Evolutionary conservation across 805 yeast genomes (phyloP), one percentile per base, ranked within the genome.

Genomic region (Saccharomycopsis guyanensis): DNA sequence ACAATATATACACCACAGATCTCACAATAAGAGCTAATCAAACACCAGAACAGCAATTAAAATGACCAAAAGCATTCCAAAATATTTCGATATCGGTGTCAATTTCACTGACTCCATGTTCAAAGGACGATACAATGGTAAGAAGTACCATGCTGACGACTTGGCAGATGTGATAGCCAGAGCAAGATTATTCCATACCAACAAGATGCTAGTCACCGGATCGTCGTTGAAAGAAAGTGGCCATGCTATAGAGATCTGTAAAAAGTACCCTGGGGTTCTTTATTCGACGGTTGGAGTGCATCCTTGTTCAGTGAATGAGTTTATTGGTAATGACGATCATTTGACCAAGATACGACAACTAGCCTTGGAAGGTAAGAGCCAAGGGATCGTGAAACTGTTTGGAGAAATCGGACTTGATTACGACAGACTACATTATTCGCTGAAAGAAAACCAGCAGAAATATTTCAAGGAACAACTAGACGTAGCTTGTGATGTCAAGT

Each of bases 391-490:
- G 23, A 75, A 74, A 56, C 93, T 96, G 1, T 82, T 89, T 65
- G 99, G 99, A 12, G 99, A 93, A 64, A 78, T 93, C 42, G 99
- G 99, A 0, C 68, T 93, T 40, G 99, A 93, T 60, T 91, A 89
- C 60, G 99, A 93, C 62, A 68, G 99, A 50, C 66, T 93, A 42
- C 81, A 85, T 55, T 84, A 78, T 57, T 76, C 96, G 0, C 68
- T 84, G 1, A 76, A 70, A 47, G 80, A 75, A 4, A 74, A 76
- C 51, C 99, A 93, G 61, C 55, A 66, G 33, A 57, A 69, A 22
- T 84, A 77, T 64, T 93, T 93, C 58, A 72, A 70, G 51, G 68
- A 69, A 51, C 99, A 93, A 62, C 69, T 93, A 51, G 81, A 84
- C 45, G 61, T 86, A 15, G 73, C 81, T 2, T 66, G 72, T 19